Base-by-base conservation (phyloP, 2,329 filamentous ascomycete genomes). In the Pseudogymnoascus sp. region DNA sequence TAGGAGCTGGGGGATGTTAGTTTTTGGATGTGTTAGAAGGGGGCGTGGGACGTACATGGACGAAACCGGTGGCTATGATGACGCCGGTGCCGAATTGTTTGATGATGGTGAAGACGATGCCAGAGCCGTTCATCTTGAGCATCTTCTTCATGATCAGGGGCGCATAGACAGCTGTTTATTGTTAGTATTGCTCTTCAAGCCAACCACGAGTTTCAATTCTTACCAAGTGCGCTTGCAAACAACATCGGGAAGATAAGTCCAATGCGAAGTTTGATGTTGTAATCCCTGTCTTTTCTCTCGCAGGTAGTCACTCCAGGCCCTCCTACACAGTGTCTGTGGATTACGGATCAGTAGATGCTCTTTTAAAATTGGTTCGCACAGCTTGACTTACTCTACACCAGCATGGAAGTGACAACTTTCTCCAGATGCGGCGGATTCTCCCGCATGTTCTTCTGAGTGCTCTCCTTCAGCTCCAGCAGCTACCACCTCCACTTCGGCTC, bases 21-120 rank as follows among this genome's bases (percentile, higher is more conserved):
- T 4, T 35, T 12, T 40, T 14, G 33, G 8, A 11, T 35, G 8
- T 16, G 6, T 53, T 38, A 59, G 65, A 8, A 8, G 50, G 18
- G 11, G 14, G 12, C n/a, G 59, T 31, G 11, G 16, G 14, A 75
- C 79, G 70, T 71, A 86, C 82, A 69, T 89, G 86, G 14, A 90
- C 77, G 67, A 90, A 87, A 0, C 86, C 87, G 0, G 88, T 90
- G 0, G 87, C 84, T 42, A 90, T 82, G 72, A 91, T 85, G 66
- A 90, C 83, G 11, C 88, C 88, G 0, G 87, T 90, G 2, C 88
- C 88, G 67, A 90, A 90, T 68, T 89, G 89, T 74, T 90, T 89
- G 63, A 92, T 76, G 4, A 88, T 71, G 3, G 84, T 82, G 68
- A 90, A 85, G 10, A 83, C 69, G 5, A 82, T 72, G 25, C 74